Conservation (phyloP, 306 rosid genomes). For the Aeschynomene evenia region DNA sequence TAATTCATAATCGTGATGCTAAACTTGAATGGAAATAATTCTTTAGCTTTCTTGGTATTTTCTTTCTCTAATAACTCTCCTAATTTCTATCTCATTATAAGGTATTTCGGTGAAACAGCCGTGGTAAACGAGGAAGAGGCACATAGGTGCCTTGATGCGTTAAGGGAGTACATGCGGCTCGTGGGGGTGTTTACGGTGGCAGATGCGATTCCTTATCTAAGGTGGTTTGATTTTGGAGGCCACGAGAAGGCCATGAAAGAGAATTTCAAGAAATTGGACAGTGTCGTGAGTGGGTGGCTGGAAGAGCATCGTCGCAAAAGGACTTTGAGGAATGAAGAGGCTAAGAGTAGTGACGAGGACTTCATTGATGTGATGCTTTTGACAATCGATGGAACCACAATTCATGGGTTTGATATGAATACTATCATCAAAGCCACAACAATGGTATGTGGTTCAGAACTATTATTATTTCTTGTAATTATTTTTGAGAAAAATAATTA, state of each 20-base stretch:
- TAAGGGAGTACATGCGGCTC: conserved; percentile 22
- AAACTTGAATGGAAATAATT: too few relatives aligned
- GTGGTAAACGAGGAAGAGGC: conserved; percentile 1
- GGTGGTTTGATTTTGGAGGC: conserved; percentile 28
- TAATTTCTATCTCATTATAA: too few relatives aligned
- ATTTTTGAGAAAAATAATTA: too few relatives aligned
- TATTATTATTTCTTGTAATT: too few relatives aligned
- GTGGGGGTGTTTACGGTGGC: neutral
- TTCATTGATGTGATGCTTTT: conserved; percentile 30
- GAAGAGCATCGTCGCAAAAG: neutral
- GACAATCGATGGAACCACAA: neutral
- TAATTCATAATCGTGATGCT: too few relatives aligned
- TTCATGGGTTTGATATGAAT: conserved; percentile 29
- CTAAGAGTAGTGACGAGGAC: neutral
- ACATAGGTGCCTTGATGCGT: neutral
- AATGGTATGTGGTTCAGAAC: conserved; percentile 21
- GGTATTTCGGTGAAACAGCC: neutral
- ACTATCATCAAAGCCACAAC: conserved; percentile 22
- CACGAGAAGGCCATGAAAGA: too few relatives aligned
- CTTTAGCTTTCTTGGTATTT: too few relatives aligned
- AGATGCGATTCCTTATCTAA: conserved; percentile 16
- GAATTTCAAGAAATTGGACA: conserved; percentile 1
- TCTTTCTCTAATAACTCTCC: too few relatives aligned
- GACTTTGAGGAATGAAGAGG: neutral
- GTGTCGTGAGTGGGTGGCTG: conserved; percentile 9